Evolutionary conservation across 495 filamentous ascomycete species (phyloP), one percentile per base, ranked within the genome.

Genomic region (Penicillium nucicola): DNA sequence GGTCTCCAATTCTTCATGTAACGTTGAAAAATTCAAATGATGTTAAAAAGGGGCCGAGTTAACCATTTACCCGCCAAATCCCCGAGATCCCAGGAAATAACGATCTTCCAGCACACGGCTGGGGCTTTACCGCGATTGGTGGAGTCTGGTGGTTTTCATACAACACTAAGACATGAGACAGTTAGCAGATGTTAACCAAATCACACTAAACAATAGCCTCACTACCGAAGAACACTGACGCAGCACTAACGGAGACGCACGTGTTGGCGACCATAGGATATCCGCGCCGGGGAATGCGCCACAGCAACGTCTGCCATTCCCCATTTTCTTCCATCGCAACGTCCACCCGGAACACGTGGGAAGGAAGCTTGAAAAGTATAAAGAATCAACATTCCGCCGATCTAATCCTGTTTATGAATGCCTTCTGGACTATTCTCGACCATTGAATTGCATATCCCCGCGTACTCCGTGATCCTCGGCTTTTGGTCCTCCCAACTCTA

Each of bases 211-310:
- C 10, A 6, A 6, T 8, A 8, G 7, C 7, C 25, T 28, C 7
- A 28, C 25, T 28, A 28, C n/a, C n/a, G n/a, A n/a, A n/a, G n/a
- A n/a, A n/a, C n/a, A n/a, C n/a, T n/a, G n/a, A 28, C 25, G 25
- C 25, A 28, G 25, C 25, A 28, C 0, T 8, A 28, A 28, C 5
- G n/a, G 35, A 38, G 42, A 18, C 11, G 36, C 54, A 57, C 54
- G 54, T 57, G 54, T 39, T 35, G 19, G 22, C 11, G 18, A 48
- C 54, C 37, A 57, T 48, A 52, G 54, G 53, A 38, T 41, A 28
- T 28, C 25, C 25, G 25, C 5, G 7, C 7, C 7, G 25, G 25
- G 25, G 25, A 28, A 28, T 28, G 7, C 25, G 25, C 25, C 25
- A 28, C 25, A 2, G 4, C 25, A 3, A 28, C 5, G 22, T 23